These are phyloP conservation scores for Paramecium sonneborni DNA, from an alignment of 73 alveolate genomes.

Conservation along the genomic window DNA sequence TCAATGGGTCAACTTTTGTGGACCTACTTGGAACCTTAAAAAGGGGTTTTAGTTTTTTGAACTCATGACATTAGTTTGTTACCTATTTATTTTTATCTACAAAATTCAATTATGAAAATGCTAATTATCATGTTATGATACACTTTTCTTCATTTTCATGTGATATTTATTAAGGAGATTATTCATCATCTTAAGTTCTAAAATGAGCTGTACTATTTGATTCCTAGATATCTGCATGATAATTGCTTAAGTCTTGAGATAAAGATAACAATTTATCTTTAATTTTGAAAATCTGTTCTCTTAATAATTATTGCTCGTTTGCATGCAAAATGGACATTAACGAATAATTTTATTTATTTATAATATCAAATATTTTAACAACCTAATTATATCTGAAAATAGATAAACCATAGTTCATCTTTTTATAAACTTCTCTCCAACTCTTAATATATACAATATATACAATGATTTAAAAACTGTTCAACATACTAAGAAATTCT, in stretches of 20 bases:
- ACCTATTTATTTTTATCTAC: neutral
- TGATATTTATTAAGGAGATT: neutral
- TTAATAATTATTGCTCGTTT: neutral
- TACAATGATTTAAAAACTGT: no score
- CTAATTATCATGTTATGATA: neutral
- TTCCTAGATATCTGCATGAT: neutral
- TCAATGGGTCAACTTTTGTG: neutral
- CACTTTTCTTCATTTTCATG: conserved; percentile 38
- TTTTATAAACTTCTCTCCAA: neutral
- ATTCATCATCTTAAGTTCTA: neutral
- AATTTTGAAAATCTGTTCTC: neutral
- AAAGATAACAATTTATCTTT: neutral
- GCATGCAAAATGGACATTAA: conserved; percentile 14
- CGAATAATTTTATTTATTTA: conserved; percentile 23
- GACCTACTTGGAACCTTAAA: neutral
- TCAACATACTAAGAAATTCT: no score
- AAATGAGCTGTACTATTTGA: neutral
- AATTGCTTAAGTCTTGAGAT: neutral
- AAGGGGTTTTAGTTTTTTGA: neutral
- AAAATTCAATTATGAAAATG: neutral
- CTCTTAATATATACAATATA: no score
- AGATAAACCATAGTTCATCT: neutral
- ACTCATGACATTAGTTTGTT: neutral
- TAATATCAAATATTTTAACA: neutral
- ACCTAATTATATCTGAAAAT: neutral